These are phyloP conservation scores for Aspergillus mulundensis DNA, from an alignment of 495 filamentous ascomycete genomes.

Conservation along the genomic window DNA sequence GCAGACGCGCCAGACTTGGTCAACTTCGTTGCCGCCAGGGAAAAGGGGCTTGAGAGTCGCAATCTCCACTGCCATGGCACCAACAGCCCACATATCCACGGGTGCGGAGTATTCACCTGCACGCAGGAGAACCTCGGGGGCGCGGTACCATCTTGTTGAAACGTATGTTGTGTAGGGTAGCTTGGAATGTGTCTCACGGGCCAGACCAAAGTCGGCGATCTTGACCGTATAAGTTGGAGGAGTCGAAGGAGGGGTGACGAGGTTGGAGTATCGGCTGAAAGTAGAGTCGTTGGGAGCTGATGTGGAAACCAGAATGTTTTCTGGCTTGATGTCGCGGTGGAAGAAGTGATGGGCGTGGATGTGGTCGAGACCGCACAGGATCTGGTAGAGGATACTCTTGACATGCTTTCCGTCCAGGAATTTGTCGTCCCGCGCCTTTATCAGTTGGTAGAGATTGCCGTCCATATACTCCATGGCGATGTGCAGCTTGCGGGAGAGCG, in stretches of 20 bases:
- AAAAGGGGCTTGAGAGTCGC: slow-evolving; percentile 96
- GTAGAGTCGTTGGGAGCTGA: slow-evolving; percentile 78
- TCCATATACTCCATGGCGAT: slow-evolving; percentile 99
- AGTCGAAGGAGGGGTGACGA: slow-evolving; percentile 92
- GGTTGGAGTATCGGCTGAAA: slow-evolving; percentile 86
- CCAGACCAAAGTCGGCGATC: slow-evolving; percentile 98
- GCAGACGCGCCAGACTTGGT: slow-evolving; percentile 98
- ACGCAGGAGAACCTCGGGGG: slow-evolving; percentile 89
- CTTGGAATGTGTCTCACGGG: slow-evolving; percentile 93
- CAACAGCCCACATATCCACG: slow-evolving; percentile 97
- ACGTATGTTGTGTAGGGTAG: slow-evolving; percentile 98
- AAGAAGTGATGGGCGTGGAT: slow-evolving; percentile 98
- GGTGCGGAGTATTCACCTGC: slow-evolving; percentile 97
- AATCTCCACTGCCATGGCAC: slow-evolving; percentile 99
- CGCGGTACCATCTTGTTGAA: slow-evolving; percentile 97
- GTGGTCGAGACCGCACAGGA: slow-evolving; percentile 91
- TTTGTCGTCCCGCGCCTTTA: slow-evolving; percentile 97
- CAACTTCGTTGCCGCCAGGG: slow-evolving; percentile 96
- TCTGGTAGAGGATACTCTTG: slow-evolving; percentile 97
- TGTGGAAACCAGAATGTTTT: slow-evolving; percentile 97
- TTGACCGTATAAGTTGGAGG: slow-evolving; percentile 94
- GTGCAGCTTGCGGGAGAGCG: slow-evolving; percentile 89
- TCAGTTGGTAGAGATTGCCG: slow-evolving; percentile 96
- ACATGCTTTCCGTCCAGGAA: slow-evolving; percentile 83
- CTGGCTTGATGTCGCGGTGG: slow-evolving; percentile 98